phyloP scores from a whole-genome alignment of 148 eudicot genomes.

The Persicaria maculosa region DNA sequence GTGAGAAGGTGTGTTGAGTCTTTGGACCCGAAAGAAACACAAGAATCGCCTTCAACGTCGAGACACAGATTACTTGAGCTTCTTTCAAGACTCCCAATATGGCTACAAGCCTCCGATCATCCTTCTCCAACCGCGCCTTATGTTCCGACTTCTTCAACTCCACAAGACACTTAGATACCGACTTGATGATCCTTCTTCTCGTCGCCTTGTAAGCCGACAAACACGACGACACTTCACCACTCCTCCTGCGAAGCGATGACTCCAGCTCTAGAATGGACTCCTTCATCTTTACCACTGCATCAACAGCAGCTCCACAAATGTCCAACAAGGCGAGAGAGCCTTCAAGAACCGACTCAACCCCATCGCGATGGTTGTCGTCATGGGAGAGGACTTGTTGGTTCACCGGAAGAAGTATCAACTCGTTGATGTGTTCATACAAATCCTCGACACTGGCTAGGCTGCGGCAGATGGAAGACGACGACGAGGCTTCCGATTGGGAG shows the following conservation, averaged over 20 bases:
- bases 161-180: conserved; percentile 24
- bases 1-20: conserved; percentile 20
- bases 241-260: conserved; percentile 34
- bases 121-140: conserved; percentile 5
- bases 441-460: conserved; percentile 18
- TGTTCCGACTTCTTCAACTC: conserved; percentile 18
- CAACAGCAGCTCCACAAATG: conserved; percentile 17
- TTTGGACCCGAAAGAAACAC: conserved; percentile 19
- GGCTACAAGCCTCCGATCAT: not conserved
- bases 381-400: conserved; percentile 21
- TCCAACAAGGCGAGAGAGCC: conserved; percentile 31
- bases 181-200: conserved; percentile 31
- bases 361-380: conserved; percentile 1
- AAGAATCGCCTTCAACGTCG: conserved; percentile 21
- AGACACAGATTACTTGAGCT: conserved; percentile 20
- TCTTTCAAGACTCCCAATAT: conserved; percentile 23
- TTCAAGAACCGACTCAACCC: conserved; percentile 19
- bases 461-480: conserved; percentile 18
- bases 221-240: conserved; percentile 12
- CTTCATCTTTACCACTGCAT: conserved; percentile 20
- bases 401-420: conserved; percentile 20
- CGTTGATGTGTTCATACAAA: conserved; percentile 26
- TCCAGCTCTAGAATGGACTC: conserved; percentile 29
- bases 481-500: conserved; percentile 14
- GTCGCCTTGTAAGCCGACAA: conserved; percentile 18